These are phyloP conservation scores for Pleurotus eryngii DNA, from an alignment of 768 basidiomycete genomes.

Conservation along the genomic window DNA sequence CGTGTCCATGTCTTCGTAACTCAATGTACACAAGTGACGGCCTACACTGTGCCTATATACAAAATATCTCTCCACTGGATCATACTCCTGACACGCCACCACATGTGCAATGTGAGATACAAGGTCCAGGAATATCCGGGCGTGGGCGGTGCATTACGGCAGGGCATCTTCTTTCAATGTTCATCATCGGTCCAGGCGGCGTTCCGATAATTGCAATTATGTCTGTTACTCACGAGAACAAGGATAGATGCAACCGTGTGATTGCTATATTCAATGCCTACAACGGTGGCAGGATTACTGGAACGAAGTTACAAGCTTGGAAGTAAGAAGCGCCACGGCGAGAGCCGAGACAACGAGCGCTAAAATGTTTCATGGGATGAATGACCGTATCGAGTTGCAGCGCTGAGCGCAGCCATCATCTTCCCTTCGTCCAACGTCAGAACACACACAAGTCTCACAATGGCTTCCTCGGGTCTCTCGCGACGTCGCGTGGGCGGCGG, in stretches of 20 bases:
- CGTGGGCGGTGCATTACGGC: no score
- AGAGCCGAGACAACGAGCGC: constrained; percentile 2
- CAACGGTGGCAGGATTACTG: not conserved
- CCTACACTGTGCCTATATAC: not conserved
- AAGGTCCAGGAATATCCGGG: no score
- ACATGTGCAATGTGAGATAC: not conserved
- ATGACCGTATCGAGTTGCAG: not conserved
- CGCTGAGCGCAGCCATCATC: constrained; percentile 3
- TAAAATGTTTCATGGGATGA: constrained; percentile 2
- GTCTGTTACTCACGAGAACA: no score
- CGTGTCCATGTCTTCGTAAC: constrained; percentile 1
- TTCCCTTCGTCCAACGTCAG: not conserved
- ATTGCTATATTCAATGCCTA: not conserved
- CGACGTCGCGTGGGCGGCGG: constrained; percentile 50
- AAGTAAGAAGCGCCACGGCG: not conserved
- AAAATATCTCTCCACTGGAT: not conserved
- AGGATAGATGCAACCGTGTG: not conserved
- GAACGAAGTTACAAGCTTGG: not conserved
- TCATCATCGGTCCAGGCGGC: no score
- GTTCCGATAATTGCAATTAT: no score
- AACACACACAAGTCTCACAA: constrained; percentile 14
- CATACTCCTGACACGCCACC: not conserved
- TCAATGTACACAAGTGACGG: no score
- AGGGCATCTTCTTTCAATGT: no score
- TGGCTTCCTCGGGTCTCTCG: constrained; percentile 54